Conservation (phyloP, 495 filamentous ascomycete genomes). For the Polyplosphaeria fusca region DNA sequence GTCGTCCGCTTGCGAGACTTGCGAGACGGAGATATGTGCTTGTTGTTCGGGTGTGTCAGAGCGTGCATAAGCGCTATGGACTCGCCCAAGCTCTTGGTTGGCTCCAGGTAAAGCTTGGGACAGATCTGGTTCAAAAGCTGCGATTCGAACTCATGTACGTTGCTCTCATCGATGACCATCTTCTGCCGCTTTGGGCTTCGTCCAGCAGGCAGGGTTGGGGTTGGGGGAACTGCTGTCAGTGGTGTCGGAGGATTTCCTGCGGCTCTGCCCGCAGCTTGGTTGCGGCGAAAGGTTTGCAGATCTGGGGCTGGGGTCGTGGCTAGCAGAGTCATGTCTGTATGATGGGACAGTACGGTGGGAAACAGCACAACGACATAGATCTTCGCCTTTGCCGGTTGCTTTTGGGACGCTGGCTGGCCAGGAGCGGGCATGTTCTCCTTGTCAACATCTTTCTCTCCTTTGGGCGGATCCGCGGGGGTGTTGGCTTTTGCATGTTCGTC, state of each 20-base stretch:
- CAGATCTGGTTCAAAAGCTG: constrained; percentile 67
- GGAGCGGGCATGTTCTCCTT: constrained; percentile 53
- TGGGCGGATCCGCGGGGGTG: constrained; percentile 27
- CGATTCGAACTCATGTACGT: constrained; percentile 70
- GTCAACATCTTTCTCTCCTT: constrained; percentile 41
- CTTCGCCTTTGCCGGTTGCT: constrained; percentile 49
- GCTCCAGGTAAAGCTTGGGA: constrained; percentile 70
- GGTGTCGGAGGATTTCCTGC: constrained; percentile 65
- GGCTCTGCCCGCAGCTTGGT: constrained; percentile 34
- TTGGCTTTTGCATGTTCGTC: constrained; percentile 37
- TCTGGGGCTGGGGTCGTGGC: constrained; percentile 65
- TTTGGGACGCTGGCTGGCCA: constrained; percentile 48
- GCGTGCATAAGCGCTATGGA: constrained; percentile 64
- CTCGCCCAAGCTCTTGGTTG: constrained; percentile 64
- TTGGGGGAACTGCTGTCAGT: constrained; percentile 58
- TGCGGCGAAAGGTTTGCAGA: constrained; percentile 40
- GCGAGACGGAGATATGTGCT: constrained; percentile 69
- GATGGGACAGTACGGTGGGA: constrained; percentile 70
- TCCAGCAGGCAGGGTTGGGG: constrained; percentile 48
- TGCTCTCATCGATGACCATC: constrained; percentile 69
- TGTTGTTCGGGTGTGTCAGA: constrained; percentile 72
- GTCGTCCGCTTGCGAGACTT: constrained; percentile 91
- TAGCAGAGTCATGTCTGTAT: constrained; percentile 71
- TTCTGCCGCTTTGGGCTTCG: constrained; percentile 63
- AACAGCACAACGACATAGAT: constrained; percentile 81